Conservation (phyloP, 2,329 filamentous ascomycete genomes). For the Beauveria brongniartii region DNA sequence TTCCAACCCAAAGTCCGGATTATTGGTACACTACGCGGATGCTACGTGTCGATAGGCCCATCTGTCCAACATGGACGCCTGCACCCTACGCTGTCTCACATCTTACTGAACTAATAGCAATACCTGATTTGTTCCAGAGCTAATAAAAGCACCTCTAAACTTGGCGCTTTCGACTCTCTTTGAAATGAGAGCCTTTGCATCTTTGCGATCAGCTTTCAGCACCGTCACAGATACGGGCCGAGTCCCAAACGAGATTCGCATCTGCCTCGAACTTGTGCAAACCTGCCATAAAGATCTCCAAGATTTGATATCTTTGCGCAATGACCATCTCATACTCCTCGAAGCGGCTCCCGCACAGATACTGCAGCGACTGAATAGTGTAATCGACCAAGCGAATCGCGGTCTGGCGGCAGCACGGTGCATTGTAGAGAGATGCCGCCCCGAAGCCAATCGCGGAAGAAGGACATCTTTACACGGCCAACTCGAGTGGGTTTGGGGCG, state of each 20-base stretch:
- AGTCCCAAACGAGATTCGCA: constrained; percentile 20
- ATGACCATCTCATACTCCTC: constrained; percentile 20
- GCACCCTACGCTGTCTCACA: neutral
- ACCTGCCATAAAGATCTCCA: constrained; percentile 25
- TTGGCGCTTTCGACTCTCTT: neutral
- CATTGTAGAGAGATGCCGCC: constrained; percentile 23
- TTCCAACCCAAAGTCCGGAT: too few species aligned
- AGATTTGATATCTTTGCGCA: constrained; percentile 24
- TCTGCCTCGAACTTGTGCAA: constrained; percentile 23
- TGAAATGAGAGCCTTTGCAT: constrained; percentile 1
- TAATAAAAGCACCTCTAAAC: neutral
- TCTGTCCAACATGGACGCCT: neutral
- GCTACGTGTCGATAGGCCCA: neutral
- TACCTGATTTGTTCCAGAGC: neutral
- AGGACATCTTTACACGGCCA: constrained; percentile 16
- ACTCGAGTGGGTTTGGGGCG: constrained; percentile 20
- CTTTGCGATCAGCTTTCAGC: neutral
- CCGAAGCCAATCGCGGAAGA: constrained; percentile 15
- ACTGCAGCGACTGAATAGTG: constrained; percentile 20
- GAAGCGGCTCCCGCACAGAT: constrained; percentile 16
- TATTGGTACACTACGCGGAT: neutral
- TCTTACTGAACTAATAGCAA: neutral
- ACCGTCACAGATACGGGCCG: constrained; percentile 17
- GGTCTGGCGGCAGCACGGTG: constrained; percentile 21
- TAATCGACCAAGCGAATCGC: constrained; percentile 21